Evolutionary conservation across 2,329 filamentous ascomycete genomes (phyloP), one percentile per base, ranked within the genome.

Genomic region (Grosmannia serpens): DNA sequence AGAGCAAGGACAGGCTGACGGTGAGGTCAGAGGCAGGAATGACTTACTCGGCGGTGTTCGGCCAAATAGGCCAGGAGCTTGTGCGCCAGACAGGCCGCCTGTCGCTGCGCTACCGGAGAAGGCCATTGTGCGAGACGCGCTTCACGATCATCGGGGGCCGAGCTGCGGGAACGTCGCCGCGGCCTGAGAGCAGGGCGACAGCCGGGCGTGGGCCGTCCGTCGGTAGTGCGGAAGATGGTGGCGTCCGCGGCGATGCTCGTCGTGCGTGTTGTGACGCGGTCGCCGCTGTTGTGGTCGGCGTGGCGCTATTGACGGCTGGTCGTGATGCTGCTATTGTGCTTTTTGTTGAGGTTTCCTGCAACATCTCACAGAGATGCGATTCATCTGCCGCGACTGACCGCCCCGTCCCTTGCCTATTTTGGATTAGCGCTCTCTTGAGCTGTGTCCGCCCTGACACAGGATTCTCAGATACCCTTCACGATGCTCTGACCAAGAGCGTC

Each of bases 361-460:
- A 2, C 31, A n/a, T 50, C 29, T 35, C 35, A n/a, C 27, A 9
- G n/a, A 27, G 29, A 57, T 57, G 58, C 57, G 58, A 41, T 56
- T 26, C 20, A 58, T 60, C 53, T 61, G 60, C 60, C 60, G 51
- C 27, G 17, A 9, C 29, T 58, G 38, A 61, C 60, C 60, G 60
- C 60, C 58, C 6, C 4, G 9, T 17, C 15, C 15, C 7, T n/a
- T 4, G 17, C 20, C 20, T 20, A 6, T 44, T 44, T 44, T 17
- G 20, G 41, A 2, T 2, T 44, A 44, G 41, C 41, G 41, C 41
- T 44, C 17, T 44, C 20, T 20, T 20, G 20, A 44, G 41, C 41
- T n/a, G 5, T 33, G 10, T 10, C 31, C 10, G 6, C 31, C 41
- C 41, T 33, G 31, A 33, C 6, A 33, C 10, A 33, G 31, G n/a